Evolutionary conservation across 202 grass and related monocot species (phyloP).

Genomic region (Schoenoplectus triqueter): DNA sequence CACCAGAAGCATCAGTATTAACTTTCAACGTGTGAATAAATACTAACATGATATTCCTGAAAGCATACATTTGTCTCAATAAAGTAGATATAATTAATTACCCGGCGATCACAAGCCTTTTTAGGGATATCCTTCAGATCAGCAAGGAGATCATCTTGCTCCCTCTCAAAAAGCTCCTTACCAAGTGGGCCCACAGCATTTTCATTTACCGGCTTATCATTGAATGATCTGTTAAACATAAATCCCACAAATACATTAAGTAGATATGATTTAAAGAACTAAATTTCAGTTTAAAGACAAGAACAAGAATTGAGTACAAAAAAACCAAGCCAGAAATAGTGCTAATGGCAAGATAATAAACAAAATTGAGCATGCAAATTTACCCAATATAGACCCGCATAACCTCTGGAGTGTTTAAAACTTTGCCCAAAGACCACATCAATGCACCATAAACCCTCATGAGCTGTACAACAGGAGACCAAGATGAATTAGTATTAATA

Average conservation of each 20-base stretch:
- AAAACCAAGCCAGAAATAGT: conserved; percentile 26
- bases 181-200: conserved; percentile 70
- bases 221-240: conserved; percentile 72
- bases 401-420: conserved; percentile 94
- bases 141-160: conserved; percentile 79
- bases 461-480: conserved; percentile 49
- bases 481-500: conserved; percentile 28
- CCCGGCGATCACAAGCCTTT: conserved; percentile 77
- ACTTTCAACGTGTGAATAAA: conserved; percentile 16
- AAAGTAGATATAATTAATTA: conserved; percentile 40
- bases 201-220: conserved; percentile 84
- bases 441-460: conserved; percentile 99
- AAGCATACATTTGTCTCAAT: conserved; percentile 23
- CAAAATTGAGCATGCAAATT: conserved; percentile 16
- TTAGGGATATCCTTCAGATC: conserved; percentile 86
- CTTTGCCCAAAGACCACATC: conserved; percentile 97
- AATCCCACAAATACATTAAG: conserved; percentile 1
- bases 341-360: not conserved
- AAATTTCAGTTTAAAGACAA: conserved; percentile 32
- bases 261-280: conserved; percentile 26
- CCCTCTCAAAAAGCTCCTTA: conserved; percentile 86
- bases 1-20: not conserved
- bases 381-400: conserved; percentile 92
- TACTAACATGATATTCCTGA: not conserved
- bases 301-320: not conserved